These are phyloP conservation scores for Tetraselmis striata DNA, from an alignment of 139 green algal species.

Conservation along the genomic window DNA sequence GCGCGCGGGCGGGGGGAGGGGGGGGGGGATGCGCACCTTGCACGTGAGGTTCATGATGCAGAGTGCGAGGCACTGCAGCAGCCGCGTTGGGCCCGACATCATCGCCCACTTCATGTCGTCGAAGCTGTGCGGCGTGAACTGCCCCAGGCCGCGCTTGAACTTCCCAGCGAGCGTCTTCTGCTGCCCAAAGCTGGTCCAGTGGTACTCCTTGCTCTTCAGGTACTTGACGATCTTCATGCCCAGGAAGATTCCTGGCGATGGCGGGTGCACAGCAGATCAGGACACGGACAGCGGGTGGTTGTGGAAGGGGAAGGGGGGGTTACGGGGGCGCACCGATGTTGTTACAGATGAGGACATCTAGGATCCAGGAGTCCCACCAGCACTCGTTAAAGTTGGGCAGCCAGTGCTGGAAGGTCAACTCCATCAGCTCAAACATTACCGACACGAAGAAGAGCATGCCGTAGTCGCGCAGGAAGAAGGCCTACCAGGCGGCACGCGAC, in stretches of 20 bases:
- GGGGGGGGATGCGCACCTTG: neutral
- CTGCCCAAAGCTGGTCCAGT: constrained; percentile 59
- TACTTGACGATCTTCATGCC: constrained; percentile 61
- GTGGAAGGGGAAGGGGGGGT: no score
- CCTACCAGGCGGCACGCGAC: no score
- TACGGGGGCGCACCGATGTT: constrained; percentile 1
- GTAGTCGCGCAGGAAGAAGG: constrained; percentile 71
- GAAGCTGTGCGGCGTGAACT: constrained; percentile 75
- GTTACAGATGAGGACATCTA: constrained; percentile 87
- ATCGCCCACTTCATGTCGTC: constrained; percentile 57
- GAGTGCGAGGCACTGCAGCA: neutral
- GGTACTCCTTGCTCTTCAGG: constrained; percentile 51
- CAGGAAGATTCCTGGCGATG: neutral
- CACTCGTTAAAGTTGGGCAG: constrained; percentile 97
- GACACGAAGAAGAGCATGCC: constrained; percentile 59
- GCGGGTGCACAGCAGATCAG: neutral
- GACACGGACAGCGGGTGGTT: no score
- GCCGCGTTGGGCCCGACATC: neutral
- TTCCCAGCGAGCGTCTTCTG: constrained; percentile 52
- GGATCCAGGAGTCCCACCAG: constrained; percentile 91
- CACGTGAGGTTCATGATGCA: neutral
- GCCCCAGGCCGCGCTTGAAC: constrained; percentile 41
- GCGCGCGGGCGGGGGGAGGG: no score
- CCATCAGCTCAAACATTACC: constrained; percentile 55
- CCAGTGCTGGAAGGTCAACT: constrained; percentile 72